Evolutionary conservation across 2,329 filamentous ascomycete species (phyloP), one percentile per base, ranked within the genome.

Genomic region (Exserohilum rostratum): DNA sequence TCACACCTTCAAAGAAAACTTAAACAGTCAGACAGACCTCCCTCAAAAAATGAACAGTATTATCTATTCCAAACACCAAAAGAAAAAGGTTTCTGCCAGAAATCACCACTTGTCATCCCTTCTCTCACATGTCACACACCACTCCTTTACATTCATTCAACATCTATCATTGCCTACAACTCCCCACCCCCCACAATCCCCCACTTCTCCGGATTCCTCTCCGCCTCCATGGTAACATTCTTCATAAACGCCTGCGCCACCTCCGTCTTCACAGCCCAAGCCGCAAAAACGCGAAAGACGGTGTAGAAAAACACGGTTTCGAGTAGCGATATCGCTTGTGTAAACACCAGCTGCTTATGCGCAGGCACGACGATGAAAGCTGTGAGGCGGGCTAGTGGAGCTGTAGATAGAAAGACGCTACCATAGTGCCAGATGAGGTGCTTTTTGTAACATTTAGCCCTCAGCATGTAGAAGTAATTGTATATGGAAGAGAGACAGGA

Each of bases 271-370:
- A 62, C 40, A 12, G 44, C 54, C 60, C 60, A 60, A 11, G 18
- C 25, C n/a, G 51, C 48, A 20, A 56, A 42, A 11, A 45, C 17
- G n/a, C 55, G 48, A 10, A 52, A 12, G 10, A 54, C 1, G 47
- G 52, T 5, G 18, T 20, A 13, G 49, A 11, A 35, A 46, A 61
- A 64, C 13, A 61, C 29, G 1, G 22, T 25, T 38, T 7, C 34
- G 6, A 54, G 44, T n/a, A 62, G 22, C 6, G 55, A 22, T 5
- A 35, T 47, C 18, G 46, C 48, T 13, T 51, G 45, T 13, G 57
- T 42, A 17, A 64, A 64, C 10, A 64, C 38, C 4, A 60, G 53
- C n/a, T 62, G 59, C 33, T 49, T 58, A 38, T 60, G 55, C 22
- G 57, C 57, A 3, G 59, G 61, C 20, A 60, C 39, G 7, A 52